These are phyloP conservation scores for Cucurbita pepo DNA, from an alignment of 306 rosid genomes.

Conservation along the genomic window DNA sequence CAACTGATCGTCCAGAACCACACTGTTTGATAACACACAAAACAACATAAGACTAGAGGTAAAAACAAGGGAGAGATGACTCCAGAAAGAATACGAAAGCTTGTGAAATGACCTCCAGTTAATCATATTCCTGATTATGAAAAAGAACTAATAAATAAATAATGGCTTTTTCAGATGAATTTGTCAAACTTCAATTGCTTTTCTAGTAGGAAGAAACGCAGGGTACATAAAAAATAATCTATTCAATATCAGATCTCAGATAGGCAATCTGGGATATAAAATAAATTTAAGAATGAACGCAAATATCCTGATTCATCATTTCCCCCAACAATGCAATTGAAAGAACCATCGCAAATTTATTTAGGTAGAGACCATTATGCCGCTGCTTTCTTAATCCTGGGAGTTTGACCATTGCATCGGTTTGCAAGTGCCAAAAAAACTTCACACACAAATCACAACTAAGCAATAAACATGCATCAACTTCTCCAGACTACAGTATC, in stretches of 20 bases:
- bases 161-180: not conserved
- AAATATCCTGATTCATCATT: constrained; percentile 9
- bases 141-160: not conserved
- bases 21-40: constrained; percentile 35
- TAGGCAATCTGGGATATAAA: not conserved
- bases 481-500: not conserved
- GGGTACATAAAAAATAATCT: not conserved
- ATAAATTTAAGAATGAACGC: constrained; percentile 15
- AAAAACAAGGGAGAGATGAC: not conserved
- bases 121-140: not conserved
- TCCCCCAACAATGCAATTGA: not conserved
- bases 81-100: not conserved
- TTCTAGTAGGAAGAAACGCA: not conserved
- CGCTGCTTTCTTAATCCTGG: not conserved
- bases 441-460: not conserved
- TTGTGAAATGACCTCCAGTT: not conserved
- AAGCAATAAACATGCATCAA: not conserved
- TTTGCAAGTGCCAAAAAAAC: not conserved
- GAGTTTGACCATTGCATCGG: not conserved
- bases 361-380: not conserved
- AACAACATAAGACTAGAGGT: not conserved
- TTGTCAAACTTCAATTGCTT: not conserved
- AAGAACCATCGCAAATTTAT: not conserved
- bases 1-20: constrained; percentile 88
- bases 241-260: constrained; percentile 13